Conservation (phyloP, 2,329 filamentous ascomycete genomes). For the Geosmithia putterillii region DNA sequence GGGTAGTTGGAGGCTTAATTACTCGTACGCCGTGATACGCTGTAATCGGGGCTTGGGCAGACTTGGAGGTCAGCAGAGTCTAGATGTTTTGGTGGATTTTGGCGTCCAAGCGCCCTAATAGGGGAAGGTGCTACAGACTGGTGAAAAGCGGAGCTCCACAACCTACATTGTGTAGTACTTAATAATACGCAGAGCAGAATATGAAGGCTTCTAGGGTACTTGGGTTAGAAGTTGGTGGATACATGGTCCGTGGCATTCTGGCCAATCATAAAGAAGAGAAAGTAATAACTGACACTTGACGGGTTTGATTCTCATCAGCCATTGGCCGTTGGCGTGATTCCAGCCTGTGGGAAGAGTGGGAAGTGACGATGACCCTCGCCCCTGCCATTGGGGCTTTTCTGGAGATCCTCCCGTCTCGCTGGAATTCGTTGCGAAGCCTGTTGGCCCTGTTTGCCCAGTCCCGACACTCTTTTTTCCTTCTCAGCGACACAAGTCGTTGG, state of each 20-base stretch:
- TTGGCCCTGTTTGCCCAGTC: background rate
- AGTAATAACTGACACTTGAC: constrained; percentile 4
- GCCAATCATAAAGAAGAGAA: constrained; percentile 2
- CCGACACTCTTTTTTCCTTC: background rate
- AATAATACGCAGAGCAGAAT: background rate
- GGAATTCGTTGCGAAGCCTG: background rate
- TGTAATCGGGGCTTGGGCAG: no score
- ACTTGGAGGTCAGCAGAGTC: no score
- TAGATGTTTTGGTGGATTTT: no score
- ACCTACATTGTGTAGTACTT: no score
- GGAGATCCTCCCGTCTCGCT: background rate
- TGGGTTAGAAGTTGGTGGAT: background rate
- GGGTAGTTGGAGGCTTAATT: no score
- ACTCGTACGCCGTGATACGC: no score
- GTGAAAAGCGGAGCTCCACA: no score
- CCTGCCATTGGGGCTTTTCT: background rate
- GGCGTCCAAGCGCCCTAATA: no score
- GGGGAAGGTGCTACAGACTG: background rate
- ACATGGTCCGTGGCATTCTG: background rate
- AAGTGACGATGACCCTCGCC: constrained; percentile 1
- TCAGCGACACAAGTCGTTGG: background rate
- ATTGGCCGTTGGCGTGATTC: constrained; percentile 1
- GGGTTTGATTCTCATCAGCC: background rate
- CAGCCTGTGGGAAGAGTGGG: background rate
- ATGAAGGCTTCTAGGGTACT: no score